A percentile compares a stretch with the other conserved stretches of the same genome.
phyloP scores from a whole-genome alignment of 2,329 filamentous ascomycete genomes.

The Fusarium sp. region DNA sequence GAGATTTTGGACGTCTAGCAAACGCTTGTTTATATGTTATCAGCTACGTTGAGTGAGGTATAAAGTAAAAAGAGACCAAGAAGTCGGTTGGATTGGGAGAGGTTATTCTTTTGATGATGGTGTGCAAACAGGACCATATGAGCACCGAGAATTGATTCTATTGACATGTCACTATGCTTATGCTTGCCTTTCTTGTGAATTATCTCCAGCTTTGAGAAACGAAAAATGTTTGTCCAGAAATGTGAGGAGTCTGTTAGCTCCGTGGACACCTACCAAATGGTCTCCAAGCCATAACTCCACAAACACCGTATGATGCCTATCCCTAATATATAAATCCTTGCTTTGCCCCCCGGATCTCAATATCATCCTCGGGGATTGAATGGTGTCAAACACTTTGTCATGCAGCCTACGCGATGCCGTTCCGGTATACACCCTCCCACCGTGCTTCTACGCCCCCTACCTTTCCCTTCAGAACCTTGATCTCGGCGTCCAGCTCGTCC shows the following conservation, averaged over 20 bases:
- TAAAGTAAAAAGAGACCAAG: slow-evolving; percentile 2
- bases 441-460: slow-evolving; percentile 72
- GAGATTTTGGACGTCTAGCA: slow-evolving; percentile 9
- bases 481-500: slow-evolving; percentile 84
- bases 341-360: neutral
- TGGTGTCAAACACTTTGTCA: neutral
- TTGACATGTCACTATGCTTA: neutral
- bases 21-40: neutral
- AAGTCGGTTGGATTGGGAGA: slow-evolving; percentile 1
- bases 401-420: slow-evolving; percentile 37
- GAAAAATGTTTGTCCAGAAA: neutral
- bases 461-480: slow-evolving; percentile 72
- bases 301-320: slow-evolving; percentile 51
- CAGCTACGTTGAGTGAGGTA: neutral
- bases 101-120: slow-evolving; percentile 15
- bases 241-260: slow-evolving; percentile 11
- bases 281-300: slow-evolving; percentile 25
- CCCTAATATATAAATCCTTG: slow-evolving; percentile 8
- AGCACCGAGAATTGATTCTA: slow-evolving; percentile 23
- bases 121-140: slow-evolving; percentile 18
- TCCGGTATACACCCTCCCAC: slow-evolving; percentile 64
- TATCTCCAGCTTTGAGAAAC: neutral
- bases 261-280: slow-evolving; percentile 1
- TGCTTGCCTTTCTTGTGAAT: neutral
- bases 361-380: neutral